Conservation (phyloP, 2,329 filamentous ascomycete species). For the Didymella pomorum region DNA sequence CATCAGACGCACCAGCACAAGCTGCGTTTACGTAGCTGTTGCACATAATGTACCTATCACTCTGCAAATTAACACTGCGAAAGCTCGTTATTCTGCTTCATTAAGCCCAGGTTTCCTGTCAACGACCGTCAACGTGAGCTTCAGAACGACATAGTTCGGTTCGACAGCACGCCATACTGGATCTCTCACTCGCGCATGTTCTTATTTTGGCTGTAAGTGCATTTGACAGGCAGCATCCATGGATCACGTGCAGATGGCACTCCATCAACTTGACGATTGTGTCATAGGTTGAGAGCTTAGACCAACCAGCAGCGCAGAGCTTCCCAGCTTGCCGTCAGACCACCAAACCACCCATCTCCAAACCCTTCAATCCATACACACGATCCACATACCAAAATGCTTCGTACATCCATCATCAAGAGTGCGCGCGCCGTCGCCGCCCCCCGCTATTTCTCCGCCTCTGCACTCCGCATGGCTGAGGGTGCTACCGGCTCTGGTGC, state of each 20-base stretch:
- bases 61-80: neutral
- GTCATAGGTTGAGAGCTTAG: conserved; percentile 1
- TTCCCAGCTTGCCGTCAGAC: conserved; percentile 11
- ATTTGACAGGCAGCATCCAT: neutral
- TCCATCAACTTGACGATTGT: conserved; percentile 10
- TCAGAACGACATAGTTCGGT: neutral
- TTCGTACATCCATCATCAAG: conserved; percentile 52
- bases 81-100: neutral
- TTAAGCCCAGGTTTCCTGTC: too few relatives aligned
- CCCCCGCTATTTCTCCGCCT: conserved; percentile 54
- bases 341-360: conserved; percentile 17
- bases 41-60: neutral
- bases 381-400: conserved; percentile 40
- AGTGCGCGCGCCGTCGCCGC: conserved; percentile 50
- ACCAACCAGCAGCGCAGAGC: conserved; percentile 8
- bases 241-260: conserved; percentile 6
- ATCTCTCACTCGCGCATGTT: neutral
- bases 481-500: conserved; percentile 56
- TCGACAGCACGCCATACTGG: conserved; percentile 1
- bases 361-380: conserved; percentile 6
- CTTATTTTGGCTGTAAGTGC: neutral
- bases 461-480: conserved; percentile 54
- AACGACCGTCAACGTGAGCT: neutral
- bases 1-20: neutral
- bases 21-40: neutral